phyloP scores from a whole-genome alignment of 164 flowering plant genomes.

The Taxillus chinensis region DNA sequence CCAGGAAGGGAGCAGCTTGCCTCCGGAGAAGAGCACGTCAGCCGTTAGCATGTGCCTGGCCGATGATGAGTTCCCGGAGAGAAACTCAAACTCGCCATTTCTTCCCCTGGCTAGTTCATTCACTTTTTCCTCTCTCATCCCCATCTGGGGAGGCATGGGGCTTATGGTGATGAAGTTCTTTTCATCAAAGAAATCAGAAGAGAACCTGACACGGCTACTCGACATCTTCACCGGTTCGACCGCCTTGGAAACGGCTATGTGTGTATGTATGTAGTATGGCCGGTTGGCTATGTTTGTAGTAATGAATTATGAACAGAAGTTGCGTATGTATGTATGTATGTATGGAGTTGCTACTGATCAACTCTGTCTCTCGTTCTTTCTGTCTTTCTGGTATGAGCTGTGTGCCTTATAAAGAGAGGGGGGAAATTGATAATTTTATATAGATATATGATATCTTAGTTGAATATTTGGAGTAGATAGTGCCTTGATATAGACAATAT shows the following conservation, averaged over 20 bases:
- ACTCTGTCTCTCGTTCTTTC: too few species aligned
- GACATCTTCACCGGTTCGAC: conserved; percentile 7
- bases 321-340: background rate
- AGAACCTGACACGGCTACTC: conserved; percentile 73
- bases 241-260: conserved; percentile 17
- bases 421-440: too few species aligned
- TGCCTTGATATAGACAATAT: too few species aligned
- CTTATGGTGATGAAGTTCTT: conserved; percentile 46
- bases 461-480: too few species aligned
- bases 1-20: conserved; percentile 76
- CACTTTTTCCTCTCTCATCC: conserved; percentile 5
- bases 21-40: conserved; percentile 77
- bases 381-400: too few species aligned
- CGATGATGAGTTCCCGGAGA: conserved; percentile 27
- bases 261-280: conserved; percentile 32
- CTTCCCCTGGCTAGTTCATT: conserved; percentile 15
- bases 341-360: too few species aligned
- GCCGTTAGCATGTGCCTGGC: conserved; percentile 44
- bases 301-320: background rate
- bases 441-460: too few species aligned
- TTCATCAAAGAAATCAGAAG: conserved; percentile 56
- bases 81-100: conserved; percentile 67
- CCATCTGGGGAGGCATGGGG: conserved; percentile 16
- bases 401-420: too few species aligned
- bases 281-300: conserved; percentile 5